Evolutionary conservation across 495 filamentous ascomycete genomes (phyloP), one percentile per base, ranked within the genome.

Genomic region (Neurospora sp.): DNA sequence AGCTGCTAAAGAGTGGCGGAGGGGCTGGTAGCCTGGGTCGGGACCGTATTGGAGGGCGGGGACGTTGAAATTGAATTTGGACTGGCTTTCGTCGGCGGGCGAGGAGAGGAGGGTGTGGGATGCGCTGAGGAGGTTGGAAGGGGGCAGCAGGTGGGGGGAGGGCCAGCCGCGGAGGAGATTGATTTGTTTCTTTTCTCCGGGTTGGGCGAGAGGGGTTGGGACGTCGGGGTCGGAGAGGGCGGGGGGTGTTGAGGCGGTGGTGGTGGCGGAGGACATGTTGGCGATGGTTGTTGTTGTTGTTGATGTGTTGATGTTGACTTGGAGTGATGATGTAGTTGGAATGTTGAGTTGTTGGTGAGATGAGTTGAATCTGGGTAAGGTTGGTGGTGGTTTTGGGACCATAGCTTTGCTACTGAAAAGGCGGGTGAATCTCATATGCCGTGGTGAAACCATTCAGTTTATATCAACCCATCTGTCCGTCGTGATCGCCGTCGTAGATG

Each of bases 81-180:
- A n/a, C 3, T 18, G 6, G 7, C 7, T 4, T 22, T 53, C 3
- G 4, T 53, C 45, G 22, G 22, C 45, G 53, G 22, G 5, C 5
- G 22, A 16, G 53, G 27, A 7, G 53, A 37, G 85, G 18, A 88
- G 87, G 31, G 31, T 35, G 31, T 35, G 31, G 31, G 31, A 35
- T 35, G 31, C 31, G 31, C 4, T 35, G 31, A 35, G 31, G 31
- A 97, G 83, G 12, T 87, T 81, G 3, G 80, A 73, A 0, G 84
- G 83, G 31, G 94, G 92, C n/a, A 97, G 85, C 20, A 97, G 88
- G 40, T 83, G 78, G 9, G 91, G 86, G 72, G 89, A 86, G 4
- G 93, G 93, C 89, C 90, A 93, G 71, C 93, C 92, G 42, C 86
- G 84, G 72, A 90, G 83, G 31, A 93, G 86, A 77, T 94, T 91